Evolutionary conservation across 345 rosid genomes (phyloP), one percentile per base, ranked within the genome.

Genomic region (Turnera subulata): DNA sequence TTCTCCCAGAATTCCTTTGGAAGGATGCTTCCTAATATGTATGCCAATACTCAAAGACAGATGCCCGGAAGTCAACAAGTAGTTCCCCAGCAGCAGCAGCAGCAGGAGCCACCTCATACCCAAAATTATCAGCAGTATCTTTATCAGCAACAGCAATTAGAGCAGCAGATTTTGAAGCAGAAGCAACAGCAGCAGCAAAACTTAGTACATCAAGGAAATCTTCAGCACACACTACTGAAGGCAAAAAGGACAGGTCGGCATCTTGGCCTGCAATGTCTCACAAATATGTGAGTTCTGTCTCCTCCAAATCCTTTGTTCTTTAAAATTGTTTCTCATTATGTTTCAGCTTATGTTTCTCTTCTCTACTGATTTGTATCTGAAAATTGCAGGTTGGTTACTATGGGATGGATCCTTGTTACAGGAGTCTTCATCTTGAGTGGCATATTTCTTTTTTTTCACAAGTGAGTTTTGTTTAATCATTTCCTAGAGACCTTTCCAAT

Each of bases 31-130:
- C 49, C 89, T 67, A 78, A 74, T 75, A 66, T 83, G 68, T 83
- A 67, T 71, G 65, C 80, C 57, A 69, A 68, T 80, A 53, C 89
- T 66, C 90, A 82, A 77, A 69, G 93, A 78, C 89, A 85, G 72
- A 81, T 74, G 69, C 75, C 65, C 56, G 70, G 83, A 61, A 85
- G 86, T 81, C 82, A 84, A 70, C 85, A 70, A 48, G 66, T 78
- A 76, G 81, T 76, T 70, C 71, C 84, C 63, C 77, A 81, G 60
- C 88, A 86, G 69, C 85, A 82, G 24, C n/a, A n/a, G n/a, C n/a
- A n/a, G n/a, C 94, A 82, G 62, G 91, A 80, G 62, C 92, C 46
- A 37, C 54, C 14, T 1, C 45, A 78, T 61, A 63, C 89, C 22
- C 94, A 79, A 64, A 84, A 69, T 75, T 29, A 80, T 51, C 92